Base-by-base conservation (phyloP, 768 basidiomycete species). In the Termitomyces sp. region DNA sequence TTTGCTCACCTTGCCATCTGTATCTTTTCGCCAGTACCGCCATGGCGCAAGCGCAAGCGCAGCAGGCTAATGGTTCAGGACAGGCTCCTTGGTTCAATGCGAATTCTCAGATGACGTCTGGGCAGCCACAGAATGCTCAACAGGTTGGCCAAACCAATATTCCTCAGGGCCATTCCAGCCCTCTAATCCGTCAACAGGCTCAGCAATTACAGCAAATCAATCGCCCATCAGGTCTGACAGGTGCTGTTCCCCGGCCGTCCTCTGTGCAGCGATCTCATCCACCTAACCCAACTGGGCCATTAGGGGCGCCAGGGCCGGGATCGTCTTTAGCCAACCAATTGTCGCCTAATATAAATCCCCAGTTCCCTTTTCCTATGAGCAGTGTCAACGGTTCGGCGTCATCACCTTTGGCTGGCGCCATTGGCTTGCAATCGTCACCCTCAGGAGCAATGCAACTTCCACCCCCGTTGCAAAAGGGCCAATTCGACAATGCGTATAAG, bases 401-500 rank as follows among this genome's bases (percentile, higher is more conserved):
- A 30, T 53, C 59, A 30, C 63, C 69, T 24, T 45, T 60, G 33
- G 44, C 40, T 30, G 59, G 55, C 12, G 56, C 53, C 3, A 37
- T 51, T 3, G 48, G 43, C 8, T 32, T 52, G 44, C 63, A 64
- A 33, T 18, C 60, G 16, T 49, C 61, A 5, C 43, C 43, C 22
- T 60, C 63, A 1, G 58, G 57, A 37, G 18, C 44, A 24, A 51
- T 59, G 42, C 65, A 57, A 50, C 58, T 56, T 12, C 67, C 74
- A 54, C 77, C 74, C 3, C 78, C 80, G 20, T 63, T 85, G 39
- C 81, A 84, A 18, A 84, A 82, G 57, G 44, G 49, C 7, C 75
- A 74, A 22, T 89, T 91, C 62, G 81, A 86, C 1, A 63, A 59
- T 3, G 75, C 79, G 16, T 86, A 82, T 65, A 76, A 76, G 50